Base-by-base conservation (phyloP, 352 stramenopile genomes). In the Phytophthora palmivora region DNA sequence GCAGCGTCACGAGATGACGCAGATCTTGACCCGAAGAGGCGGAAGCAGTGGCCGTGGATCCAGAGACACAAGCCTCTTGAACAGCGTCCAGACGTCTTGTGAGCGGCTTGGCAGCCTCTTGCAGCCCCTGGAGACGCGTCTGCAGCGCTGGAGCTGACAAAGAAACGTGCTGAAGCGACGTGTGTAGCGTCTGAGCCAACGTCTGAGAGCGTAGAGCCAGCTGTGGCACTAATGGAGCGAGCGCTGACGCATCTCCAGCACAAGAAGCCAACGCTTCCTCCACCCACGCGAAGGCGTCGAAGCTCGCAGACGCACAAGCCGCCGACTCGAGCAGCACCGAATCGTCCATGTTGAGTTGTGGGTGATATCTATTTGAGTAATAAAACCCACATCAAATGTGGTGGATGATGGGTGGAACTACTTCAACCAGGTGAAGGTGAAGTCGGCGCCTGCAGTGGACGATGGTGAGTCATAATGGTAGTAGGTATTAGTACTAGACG, bases 271-370 rank as follows among this genome's bases (percentile, higher is more conserved):
- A 62, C 28, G 76, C 80, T 41, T 89, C 72, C 67, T 92, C 84
- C 22, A 86, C 71, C 81, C 81, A 92, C 56, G 79, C 79, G 66
- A 83, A 91, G 43, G 74, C 79, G 60, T 92, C 78, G 61, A 92
- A 92, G 38, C 54, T 73, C 18, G 72, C 46, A 45, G 72, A 75
- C 18, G 49, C 50, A 36, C 86, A 89, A 24, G 74, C 67, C 18
- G 74, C 65, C 19, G 83, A 80, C 51, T 79, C 76, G 41, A 89
- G 49, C 44, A 78, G 47, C 34, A 58, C 41, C 16, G 47, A 21
- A 21, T 76, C 67, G 33, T 44, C 48, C 53, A 63, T 70, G 2
- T 33, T 43, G 30, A 22, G 38, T 34, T 19, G 9, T 32, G 28
- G 41, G 41, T 47, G 41, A 18, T 32, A 32, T 45, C 18, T 28